Conservation (phyloP, 2,329 filamentous ascomycete species). For the Diaporthe batatas region DNA sequence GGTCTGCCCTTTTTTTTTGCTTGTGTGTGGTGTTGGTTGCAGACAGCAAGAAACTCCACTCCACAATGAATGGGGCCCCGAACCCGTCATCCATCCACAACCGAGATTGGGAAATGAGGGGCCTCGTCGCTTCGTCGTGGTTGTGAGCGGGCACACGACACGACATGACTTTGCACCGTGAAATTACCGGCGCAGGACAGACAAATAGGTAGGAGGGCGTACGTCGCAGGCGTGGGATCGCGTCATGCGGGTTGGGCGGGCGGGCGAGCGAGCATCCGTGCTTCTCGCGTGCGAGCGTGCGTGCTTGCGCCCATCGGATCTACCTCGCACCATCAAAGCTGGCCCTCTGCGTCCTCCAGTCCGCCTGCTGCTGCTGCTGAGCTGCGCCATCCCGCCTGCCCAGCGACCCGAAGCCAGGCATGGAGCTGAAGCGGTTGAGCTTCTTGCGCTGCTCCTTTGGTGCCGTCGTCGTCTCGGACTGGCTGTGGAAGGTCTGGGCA, state of each 20-base stretch:
- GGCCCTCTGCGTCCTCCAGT: conserved; percentile 57
- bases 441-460: conserved; percentile 60
- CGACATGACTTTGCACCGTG: neutral
- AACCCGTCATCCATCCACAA: neutral
- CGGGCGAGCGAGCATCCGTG: too few species aligned
- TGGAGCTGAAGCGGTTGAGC: conserved; percentile 67
- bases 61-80: conserved; percentile 4
- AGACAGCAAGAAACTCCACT: neutral
- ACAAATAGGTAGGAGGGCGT: too few species aligned
- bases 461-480: conserved; percentile 44
- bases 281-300: too few species aligned
- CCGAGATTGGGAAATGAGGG: conserved; percentile 15
- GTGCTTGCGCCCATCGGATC: neutral
- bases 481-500: conserved; percentile 48
- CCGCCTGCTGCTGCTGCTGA: too few species aligned
- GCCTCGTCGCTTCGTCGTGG: neutral
- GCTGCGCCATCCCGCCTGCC: too few species aligned
- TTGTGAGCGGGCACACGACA: conserved; percentile 1
- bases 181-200: too few species aligned
- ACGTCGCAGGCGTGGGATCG: neutral
- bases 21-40: neutral
- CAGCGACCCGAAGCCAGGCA: conserved; percentile 65
- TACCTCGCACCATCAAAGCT: conserved; percentile 42
- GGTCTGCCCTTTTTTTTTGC: neutral
- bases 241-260: conserved; percentile 5